Evolutionary conservation across 2,329 filamentous ascomycete genomes (phyloP).

Genomic region (Aspergillus sclerotialis): DNA sequence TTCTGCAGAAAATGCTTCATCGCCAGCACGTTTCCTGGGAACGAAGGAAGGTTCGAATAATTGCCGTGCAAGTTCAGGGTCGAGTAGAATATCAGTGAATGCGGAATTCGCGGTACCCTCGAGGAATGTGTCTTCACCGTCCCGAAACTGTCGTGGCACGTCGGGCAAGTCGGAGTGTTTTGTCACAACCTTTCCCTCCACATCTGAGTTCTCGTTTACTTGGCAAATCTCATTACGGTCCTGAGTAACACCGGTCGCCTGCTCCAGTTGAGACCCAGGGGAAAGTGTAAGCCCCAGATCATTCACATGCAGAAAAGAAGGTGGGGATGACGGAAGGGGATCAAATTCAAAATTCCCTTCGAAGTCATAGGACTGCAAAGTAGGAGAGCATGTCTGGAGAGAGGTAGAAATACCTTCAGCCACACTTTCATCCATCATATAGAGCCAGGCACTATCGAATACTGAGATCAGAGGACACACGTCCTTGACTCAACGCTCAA

Average conservation of each 20-base stretch:
- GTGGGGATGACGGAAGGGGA: slow-evolving; percentile 13
- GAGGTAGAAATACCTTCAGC: slow-evolving; percentile 36
- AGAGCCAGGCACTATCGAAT: neutral
- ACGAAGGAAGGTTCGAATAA: slow-evolving; percentile 5
- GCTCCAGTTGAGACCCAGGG: slow-evolving; percentile 29
- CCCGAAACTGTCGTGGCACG: no score
- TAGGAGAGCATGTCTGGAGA: slow-evolving; percentile 18
- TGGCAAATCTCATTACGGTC: slow-evolving; percentile 6
- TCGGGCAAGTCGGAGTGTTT: no score
- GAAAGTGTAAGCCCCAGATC: slow-evolving; percentile 39
- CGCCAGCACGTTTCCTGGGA: slow-evolving; percentile 16
- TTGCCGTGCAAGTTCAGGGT: neutral
- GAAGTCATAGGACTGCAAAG: slow-evolving; percentile 7
- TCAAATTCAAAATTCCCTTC: slow-evolving; percentile 13
- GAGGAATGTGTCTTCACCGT: no score
- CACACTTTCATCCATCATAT: slow-evolving; percentile 20
- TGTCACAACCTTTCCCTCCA: neutral
- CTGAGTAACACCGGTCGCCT: slow-evolving; percentile 6
- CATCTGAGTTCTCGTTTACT: neutral
- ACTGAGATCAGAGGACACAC: no score
- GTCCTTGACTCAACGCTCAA: no score
- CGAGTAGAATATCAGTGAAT: no score
- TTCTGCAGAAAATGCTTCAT: slow-evolving; percentile 15
- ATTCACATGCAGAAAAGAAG: slow-evolving; percentile 19
- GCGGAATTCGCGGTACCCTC: no score